Evolutionary conservation across 1,139 yeast genomes (phyloP), one percentile per base, ranked within the genome.

Genomic region (Nakaseomyces kungkrabaensis): DNA sequence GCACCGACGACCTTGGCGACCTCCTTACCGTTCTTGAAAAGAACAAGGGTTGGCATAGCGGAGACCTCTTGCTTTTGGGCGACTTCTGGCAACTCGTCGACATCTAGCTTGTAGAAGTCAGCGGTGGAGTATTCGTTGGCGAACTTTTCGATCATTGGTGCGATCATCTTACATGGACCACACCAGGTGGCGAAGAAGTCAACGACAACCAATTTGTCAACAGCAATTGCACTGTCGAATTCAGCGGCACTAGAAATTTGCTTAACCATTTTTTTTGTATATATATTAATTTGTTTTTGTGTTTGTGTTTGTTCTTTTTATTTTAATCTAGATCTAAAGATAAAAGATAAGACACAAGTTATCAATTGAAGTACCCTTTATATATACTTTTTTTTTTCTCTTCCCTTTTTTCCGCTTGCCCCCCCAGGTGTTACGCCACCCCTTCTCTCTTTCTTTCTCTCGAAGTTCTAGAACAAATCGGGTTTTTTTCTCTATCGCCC

Each of bases 131-230:
- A 75, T 60, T 78, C 75, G 47, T 72, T 68, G 41, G 81, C 69
- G 66, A 88, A 83, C 70, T 85, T 85, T 63, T 87, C 94, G 62
- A 89, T 72, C 72, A 86, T 74, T 66, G 97, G 97, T 54, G 96
- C 89, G 73, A 89, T 83, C 82, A 85, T 85, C 76, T 88, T 88
- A 76, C 97, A 89, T 55, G 97, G 96, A 60, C 96, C 96, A 72
- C 97, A 89, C 96, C 97, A 89, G 55, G 90, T 82, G 59, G 97
- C 96, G 62, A 82, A 87, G 73, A 89, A 89, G 73, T 89, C 97
- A 56, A 89, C 87, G 56, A 89, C 94, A 57, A 86, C 86, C 65
- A 86, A 75, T 56, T 82, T 82, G 56, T 76, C 78, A 37, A 57
- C 59, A 50, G 71, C 59, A 60, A 84, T 74, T 56, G 81, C 83